Base-by-base conservation (phyloP, 1,284 basidiomycete genomes). In the Irpex sp. region DNA sequence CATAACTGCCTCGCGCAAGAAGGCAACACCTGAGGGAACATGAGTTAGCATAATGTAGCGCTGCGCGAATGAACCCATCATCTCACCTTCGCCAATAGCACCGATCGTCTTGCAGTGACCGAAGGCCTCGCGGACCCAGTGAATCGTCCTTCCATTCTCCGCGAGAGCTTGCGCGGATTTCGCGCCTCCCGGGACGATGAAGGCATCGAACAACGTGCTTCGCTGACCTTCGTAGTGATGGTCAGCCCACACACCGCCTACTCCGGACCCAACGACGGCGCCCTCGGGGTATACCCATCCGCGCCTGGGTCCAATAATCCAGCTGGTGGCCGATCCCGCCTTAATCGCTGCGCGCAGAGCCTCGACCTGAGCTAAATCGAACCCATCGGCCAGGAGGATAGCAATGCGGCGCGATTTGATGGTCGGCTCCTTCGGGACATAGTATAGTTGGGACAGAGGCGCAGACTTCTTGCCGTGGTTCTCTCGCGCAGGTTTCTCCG, bases 91-190 rank as follows among this genome's bases (percentile, higher is more conserved):
- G 17, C 90, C 92, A 47, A 88, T 79, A 4, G 86, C 90, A n/a
- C 85, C 88, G 59, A 93, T 90, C 9, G 87, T 72, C 76, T 93
- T 93, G 74, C 86, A 85, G 73, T 93, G 92, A 26, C 89, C 89
- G 75, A 91, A 93, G 0, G 91, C 85, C 75, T 94, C 92, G 49
- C 88, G 81, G 1, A 89, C 81, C 81, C 88, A 92, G 70, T 93
- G 89, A 5, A 89, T 73, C 9, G 76, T 81, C 5, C 89, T 80
- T 3, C 88, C 89, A 62, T 81, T 85, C 47, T 74, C 74, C 13
- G 75, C 75, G 31, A 93, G 79, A 38, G 79, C 72, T 68, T 84
- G 80, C 9, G 78, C 81, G 67, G 86, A 83, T 56, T 82, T 78
- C 8, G 74, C 74, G 0, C 91, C 91, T 19, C 87, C 86, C 13